Base-by-base conservation (phyloP, 345 rosid genomes). In the Gossypium herbaceum region DNA sequence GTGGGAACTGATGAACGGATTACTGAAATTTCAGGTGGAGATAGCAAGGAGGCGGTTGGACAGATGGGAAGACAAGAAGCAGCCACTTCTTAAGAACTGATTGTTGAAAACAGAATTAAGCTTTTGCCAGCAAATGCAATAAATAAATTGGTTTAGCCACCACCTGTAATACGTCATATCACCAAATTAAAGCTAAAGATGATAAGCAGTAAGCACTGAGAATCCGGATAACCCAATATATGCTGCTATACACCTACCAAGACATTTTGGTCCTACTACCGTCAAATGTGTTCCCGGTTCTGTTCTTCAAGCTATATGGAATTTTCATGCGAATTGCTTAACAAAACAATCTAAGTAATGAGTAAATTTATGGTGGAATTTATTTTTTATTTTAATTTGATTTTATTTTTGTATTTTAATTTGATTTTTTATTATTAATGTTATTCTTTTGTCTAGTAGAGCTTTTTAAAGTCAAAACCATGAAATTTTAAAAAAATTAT, bases 41-140 rank as follows among this genome's bases (percentile, higher is more conserved):
- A 91, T 75, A 54, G 85, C 94, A 1, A 84, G 72, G 54, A 79
- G 59, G 41, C 83, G 93, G 4, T 80, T 91, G 81, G 89, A 84
- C 56, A 83, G 65, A 80, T 91, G 98, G 98, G 94, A 88, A 7
- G 88, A 85, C 41, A 86, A 82, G 27, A 84, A 82, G 29, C 78
- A 78, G 61, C 74, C 87, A 25, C 68, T 81, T 12, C 45, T 45
- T 7, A 29, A 44, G 13, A 55, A 61, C 11, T 76, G 79, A 73
- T 9, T 8, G 11, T 62, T 9, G 67, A 62, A 8, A 45, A 62
- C 10, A 34, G 15, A 4, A 22, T 15, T 15, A 2, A 17, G 15
- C 15, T 10, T 54, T 34, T 22, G 63, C 34, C 29, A 15, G 7
- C 9, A 16, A 19, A n/a, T 10, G 61, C 27, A 57, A 58, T 58